Evolutionary conservation across 2,329 filamentous ascomycete species (phyloP).

Genomic region (Chaetomiaceae sp.): DNA sequence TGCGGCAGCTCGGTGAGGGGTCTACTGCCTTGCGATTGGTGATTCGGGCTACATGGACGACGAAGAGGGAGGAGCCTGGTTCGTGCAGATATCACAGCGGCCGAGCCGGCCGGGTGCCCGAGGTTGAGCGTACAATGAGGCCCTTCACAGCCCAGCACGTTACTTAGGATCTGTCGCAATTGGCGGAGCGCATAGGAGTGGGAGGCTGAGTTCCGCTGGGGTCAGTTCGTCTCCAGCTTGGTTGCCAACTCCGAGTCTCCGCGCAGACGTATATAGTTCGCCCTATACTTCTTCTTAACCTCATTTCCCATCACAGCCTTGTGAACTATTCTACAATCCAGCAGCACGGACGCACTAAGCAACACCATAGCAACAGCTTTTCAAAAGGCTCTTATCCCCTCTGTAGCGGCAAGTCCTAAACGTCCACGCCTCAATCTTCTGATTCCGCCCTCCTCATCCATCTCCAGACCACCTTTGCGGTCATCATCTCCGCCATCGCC

Average conservation of each 20-base stretch:
- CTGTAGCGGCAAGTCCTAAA: neutral
- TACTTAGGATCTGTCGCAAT: slow-evolving; percentile 4
- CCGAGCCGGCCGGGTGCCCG: slow-evolving; percentile 3
- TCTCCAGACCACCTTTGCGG: neutral
- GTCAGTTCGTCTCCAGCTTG: slow-evolving; percentile 3
- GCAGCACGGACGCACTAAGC: neutral
- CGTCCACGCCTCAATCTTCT: neutral
- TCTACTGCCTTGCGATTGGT: slow-evolving; percentile 5
- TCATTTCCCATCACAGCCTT: neutral
- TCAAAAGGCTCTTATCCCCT: slow-evolving; percentile 1
- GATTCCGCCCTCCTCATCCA: neutral
- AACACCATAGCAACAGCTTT: slow-evolving; percentile 1
- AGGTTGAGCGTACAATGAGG: slow-evolving; percentile 1
- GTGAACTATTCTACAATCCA: neutral
- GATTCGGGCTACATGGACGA: slow-evolving; percentile 2
- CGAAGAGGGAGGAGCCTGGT: slow-evolving; percentile 1
- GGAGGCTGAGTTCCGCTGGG: slow-evolving; percentile 5
- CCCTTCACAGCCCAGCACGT: slow-evolving; percentile 7
- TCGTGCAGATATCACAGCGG: slow-evolving; percentile 2
- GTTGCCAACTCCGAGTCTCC: slow-evolving; percentile 2
- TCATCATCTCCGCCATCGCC: neutral
- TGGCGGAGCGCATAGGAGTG: neutral
- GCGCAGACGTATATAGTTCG: slow-evolving; percentile 3
- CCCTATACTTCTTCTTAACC: slow-evolving; percentile 1
- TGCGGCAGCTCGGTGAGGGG: slow-evolving; percentile 4